Conservation (phyloP, 2,329 filamentous ascomycete species). For the Chaetomium sp. region DNA sequence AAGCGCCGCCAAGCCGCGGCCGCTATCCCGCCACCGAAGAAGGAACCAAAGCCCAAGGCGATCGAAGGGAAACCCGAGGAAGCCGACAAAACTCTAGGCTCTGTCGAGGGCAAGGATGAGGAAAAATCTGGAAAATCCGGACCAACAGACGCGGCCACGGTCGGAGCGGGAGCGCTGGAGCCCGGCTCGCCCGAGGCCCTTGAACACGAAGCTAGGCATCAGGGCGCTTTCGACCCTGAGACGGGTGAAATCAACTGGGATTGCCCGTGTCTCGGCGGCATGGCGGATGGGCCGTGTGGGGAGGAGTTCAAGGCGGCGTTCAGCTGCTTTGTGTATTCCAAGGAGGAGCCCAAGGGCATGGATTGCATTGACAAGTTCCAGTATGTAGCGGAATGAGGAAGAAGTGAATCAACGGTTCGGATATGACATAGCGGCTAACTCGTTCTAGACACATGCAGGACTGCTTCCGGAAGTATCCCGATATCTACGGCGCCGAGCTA, state of each 20-base stretch:
- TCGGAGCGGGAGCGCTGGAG: conserved; percentile 5
- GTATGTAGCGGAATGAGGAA: conserved; percentile 45
- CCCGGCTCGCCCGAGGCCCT: conserved; percentile 44
- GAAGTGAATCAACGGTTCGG: background rate
- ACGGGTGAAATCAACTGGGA: conserved; percentile 99
- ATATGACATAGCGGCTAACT: conserved; percentile 12
- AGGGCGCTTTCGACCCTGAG: conserved; percentile 96
- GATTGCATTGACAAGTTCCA: conserved; percentile 98
- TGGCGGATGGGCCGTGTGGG: conserved; percentile 93
- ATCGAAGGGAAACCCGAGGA: conserved; percentile 8
- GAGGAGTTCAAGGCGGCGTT: conserved; percentile 94
- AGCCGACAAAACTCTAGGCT: conserved; percentile 7
- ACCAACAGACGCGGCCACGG: conserved; percentile 16
- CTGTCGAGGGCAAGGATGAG: no score
- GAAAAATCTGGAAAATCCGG: conserved; percentile 16
- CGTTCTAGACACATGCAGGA: conserved; percentile 80
- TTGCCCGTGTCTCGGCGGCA: conserved; percentile 92
- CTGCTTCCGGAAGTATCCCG: conserved; percentile 89
- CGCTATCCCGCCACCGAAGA: conserved; percentile 23
- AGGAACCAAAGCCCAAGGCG: conserved; percentile 20
- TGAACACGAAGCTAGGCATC: conserved; percentile 74
- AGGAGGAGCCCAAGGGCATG: conserved; percentile 93
- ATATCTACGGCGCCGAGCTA: conserved; percentile 85
- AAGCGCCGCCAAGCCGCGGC: conserved; percentile 45
- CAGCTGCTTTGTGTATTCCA: conserved; percentile 96